Evolutionary conservation across 768 basidiomycete species (phyloP), one percentile per base, ranked within the genome.

Genomic region (Cyclocybe aegerita): DNA sequence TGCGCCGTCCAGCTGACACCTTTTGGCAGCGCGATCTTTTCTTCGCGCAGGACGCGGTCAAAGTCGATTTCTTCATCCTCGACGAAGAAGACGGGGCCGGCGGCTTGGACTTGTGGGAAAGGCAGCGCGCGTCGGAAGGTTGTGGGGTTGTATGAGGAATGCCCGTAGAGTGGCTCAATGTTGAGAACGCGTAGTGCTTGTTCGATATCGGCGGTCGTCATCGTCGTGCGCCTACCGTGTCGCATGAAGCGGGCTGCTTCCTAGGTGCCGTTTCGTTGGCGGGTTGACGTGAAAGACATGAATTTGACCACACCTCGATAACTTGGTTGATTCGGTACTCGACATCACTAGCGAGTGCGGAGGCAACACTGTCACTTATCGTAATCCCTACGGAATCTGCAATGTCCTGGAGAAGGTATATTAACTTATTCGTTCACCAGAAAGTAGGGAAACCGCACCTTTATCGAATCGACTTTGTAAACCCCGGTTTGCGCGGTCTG

Each of bases 21-120:
- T 59, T 87, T 85, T 0, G 93, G 91, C 7, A 94, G 70, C 1
- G 80, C 75, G 33, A 93, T 85, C 66, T 93, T 88, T 65, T 93
- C 91, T 60, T 92, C 90, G 48, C 90, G 81, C 37, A 98, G 70
- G 8, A 94, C 85, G 46, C 86, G 90, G 63, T 95, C 91, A 60
- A 99, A 93, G 69, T 98, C 97, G 42, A 99, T 88, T 68, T 98
- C 97, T 59, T 98, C 94, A 64, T 99, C 97, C 53, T 97, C 93
- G 12, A 96, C 83, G 60, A 93, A 93, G 71, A 93, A 98, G 3
- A 98, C 88, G 2, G 89, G 71, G 1, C 88, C 89, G 4, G 82
- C 80, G 3, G 76, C 66, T 8, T 74, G 71, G 39, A 71, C 50
- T 54, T 80, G 70, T 8, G 78, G 73, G 55, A 78, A 80, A 43